Evolutionary conservation across 2,329 filamentous ascomycete genomes (phyloP), one percentile per base, ranked within the genome.

Genomic region (Colletotrichum coccodes): DNA sequence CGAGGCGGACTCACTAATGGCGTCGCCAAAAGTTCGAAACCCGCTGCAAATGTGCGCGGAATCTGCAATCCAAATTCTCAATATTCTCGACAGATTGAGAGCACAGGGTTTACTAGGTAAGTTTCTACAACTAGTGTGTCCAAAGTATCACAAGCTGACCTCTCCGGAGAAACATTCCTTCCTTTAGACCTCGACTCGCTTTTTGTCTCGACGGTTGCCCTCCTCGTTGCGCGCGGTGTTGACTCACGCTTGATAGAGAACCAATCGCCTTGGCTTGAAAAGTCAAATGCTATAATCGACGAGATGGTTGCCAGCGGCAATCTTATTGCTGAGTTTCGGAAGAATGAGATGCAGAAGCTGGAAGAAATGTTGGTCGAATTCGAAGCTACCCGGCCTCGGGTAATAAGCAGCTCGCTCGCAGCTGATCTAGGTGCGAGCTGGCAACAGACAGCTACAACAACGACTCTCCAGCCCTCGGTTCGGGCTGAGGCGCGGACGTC

Each of bases 281-380:
- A 81, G 46, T 79, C 82, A 0, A 81, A 82, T 32, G 66, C 72
- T 1, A 79, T 86, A 6, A 76, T 87, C 4, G 82, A 85, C 23
- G 83, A 84, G 11, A 85, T 87, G 76, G 76, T 81, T 3, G 75
- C 77, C 1, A 79, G 79, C 49, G 84, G 84, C 0, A 86, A 86
- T 42, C 75, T 81, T 1, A 80, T 86, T 9, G 85, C 85, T 0
- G 77, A 76, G 3, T 82, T 83, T 47, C 78, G 82, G 9, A 78
- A 80, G 49, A 77, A 77, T 1, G 85, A 87, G 69, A 75, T 87
- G 3, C 78, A 82, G 44, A 82, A 84, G 57, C 73, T 86, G 1
- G 79, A 82, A 11, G 78, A 80, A 28, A 79, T 83, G 74, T 64
- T 84, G 3, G 30, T 47, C 23, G 54, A 53, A 7, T 68, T 68